Conservation (phyloP, 352 stramenopile species). For the Phytopythium sindhum region DNA sequence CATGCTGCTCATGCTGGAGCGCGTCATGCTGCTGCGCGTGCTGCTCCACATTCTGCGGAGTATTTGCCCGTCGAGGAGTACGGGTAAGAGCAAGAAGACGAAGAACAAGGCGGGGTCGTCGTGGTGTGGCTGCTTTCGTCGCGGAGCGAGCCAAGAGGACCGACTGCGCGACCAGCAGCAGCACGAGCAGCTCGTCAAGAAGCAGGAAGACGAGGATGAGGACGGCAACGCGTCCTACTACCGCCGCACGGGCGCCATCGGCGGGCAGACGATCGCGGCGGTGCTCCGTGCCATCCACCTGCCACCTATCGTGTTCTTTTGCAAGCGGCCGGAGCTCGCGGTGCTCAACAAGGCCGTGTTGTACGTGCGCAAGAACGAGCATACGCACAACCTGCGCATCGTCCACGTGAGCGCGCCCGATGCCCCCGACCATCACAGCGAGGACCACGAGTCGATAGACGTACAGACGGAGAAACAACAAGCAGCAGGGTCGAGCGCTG, state of each 20-base stretch:
- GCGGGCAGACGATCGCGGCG: conserved; percentile 61
- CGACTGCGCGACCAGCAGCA: conserved; percentile 8
- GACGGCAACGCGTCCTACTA: conserved; percentile 13
- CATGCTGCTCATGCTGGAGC: conserved; percentile 83
- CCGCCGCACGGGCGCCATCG: conserved; percentile 51
- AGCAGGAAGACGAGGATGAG: conserved; percentile 18
- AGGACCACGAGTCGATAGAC: background rate
- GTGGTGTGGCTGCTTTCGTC: background rate
- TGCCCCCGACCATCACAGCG: background rate
- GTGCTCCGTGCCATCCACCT: conserved; percentile 67
- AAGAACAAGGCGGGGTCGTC: background rate
- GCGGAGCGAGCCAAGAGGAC: background rate
- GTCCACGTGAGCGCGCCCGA: conserved; percentile 63
- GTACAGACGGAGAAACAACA: background rate
- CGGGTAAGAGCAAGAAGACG: background rate
- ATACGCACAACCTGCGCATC: conserved; percentile 90
- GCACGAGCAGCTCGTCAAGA: conserved; percentile 6
- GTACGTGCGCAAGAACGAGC: conserved; percentile 91
- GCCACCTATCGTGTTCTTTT: conserved; percentile 90
- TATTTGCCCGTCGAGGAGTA: conserved; percentile 47
- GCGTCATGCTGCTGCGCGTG: conserved; percentile 71
- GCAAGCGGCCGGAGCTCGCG: conserved; percentile 83
- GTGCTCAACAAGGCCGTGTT: conserved; percentile 93
- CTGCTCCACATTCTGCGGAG: conserved; percentile 63
- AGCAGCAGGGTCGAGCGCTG: no score